Evolutionary conservation across 768 basidiomycete genomes (phyloP).

Genomic region (Psilocybe azurescens): DNA sequence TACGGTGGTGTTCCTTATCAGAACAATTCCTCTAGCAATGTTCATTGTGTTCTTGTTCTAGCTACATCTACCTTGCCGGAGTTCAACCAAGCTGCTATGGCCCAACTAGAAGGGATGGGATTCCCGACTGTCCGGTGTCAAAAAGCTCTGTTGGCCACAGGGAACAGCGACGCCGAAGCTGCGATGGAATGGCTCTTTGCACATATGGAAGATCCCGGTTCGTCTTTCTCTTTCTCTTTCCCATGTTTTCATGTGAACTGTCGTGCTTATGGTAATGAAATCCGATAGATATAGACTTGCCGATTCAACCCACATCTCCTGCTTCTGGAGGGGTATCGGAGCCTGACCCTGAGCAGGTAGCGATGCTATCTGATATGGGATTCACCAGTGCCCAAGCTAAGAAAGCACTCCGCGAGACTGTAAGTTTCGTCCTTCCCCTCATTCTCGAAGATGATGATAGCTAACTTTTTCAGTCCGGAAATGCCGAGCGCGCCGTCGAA

Average conservation of each 20-base stretch:
- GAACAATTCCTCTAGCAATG: not conserved
- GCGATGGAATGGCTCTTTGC: conserved; percentile 97
- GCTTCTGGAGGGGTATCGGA: conserved; percentile 33
- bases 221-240: conserved; percentile 14
- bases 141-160: conserved; percentile 90
- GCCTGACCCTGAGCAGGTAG: conserved; percentile 72
- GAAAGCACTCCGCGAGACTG: conserved; percentile 89
- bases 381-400: conserved; percentile 83
- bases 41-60: not conserved
- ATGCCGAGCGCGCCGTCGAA: conserved; percentile 88
- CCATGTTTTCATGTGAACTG: not conserved
- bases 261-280: not conserved
- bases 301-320: conserved; percentile 48
- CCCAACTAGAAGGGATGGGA: conserved; percentile 86
- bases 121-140: conserved; percentile 88
- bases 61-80: conserved; percentile 52
- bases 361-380: conserved; percentile 88
- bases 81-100: conserved; percentile 78
- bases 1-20: conserved; percentile 9
- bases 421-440: conserved; percentile 28
- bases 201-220: conserved; percentile 95
- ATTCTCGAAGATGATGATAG: not conserved
- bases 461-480: conserved; percentile 54
- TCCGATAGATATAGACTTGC: conserved; percentile 81
- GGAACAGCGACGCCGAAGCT: conserved; percentile 70